These are phyloP conservation scores for Geranomyces michiganensis DNA, from an alignment of 192 early-diverging fungal genomes.

Conservation along the genomic window DNA sequence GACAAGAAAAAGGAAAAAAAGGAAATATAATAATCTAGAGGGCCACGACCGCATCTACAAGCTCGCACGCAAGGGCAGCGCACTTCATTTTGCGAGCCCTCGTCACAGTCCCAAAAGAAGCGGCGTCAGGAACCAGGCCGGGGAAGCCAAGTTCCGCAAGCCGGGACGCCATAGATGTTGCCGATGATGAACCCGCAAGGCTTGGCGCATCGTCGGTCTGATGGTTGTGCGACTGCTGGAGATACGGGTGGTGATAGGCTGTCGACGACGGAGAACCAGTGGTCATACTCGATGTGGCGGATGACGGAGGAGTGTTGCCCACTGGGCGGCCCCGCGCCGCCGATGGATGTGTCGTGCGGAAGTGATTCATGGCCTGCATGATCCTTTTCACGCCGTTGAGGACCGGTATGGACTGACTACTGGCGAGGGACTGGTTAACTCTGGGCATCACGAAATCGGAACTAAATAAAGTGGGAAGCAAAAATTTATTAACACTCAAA, in stretches of 20 bases:
- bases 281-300: neutral
- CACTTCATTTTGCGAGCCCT: conserved; percentile 24
- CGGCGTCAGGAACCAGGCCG: conserved; percentile 30
- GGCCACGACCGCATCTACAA: conserved; percentile 36
- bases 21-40: neutral
- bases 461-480: conserved; percentile 38
- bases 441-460: conserved; percentile 74
- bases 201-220: neutral
- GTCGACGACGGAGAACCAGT: neutral
- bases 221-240: conserved; percentile 4
- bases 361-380: conserved; percentile 64
- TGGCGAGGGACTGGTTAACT: conserved; percentile 72
- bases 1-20: too few relatives aligned
- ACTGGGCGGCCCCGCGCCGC: neutral
- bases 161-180: neutral
- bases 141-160: conserved; percentile 25
- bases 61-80: conserved; percentile 32
- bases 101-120: conserved; percentile 5
- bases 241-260: neutral
- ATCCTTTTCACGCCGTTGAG: conserved; percentile 75
- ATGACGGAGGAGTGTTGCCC: neutral
- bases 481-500: conserved; percentile 4
- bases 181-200: neutral
- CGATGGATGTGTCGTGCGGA: conserved; percentile 17
- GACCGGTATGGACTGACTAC: conserved; percentile 64